Evolutionary conservation across 352 stramenopile species (phyloP), one percentile per base, ranked within the genome.

Genomic region (Phytophthora brassicae): DNA sequence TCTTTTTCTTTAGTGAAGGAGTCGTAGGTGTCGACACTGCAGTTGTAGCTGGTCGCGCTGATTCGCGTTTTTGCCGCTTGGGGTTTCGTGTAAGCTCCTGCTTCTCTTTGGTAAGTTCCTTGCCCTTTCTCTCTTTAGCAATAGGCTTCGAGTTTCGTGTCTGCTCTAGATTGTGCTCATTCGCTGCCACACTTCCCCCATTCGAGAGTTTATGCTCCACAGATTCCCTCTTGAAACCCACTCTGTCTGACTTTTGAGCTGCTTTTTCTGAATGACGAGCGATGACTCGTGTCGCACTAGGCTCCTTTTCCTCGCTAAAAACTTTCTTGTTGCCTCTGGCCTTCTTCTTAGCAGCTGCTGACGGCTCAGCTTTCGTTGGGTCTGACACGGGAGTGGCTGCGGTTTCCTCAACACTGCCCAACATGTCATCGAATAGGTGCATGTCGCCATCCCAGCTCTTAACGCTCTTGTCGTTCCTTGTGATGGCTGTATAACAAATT

Each of bases 401-500:
- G 6, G 39, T 23, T 44, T 65, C 61, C 22, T 75, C 61, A 29
- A 75, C 73, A 13, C 48, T 26, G 0, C 72, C 69, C 6, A 81
- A 31, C 61, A 81, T 73, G 48, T 79, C 73, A 47, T 82, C 69
- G 54, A 88, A 88, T 19, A 88, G 60, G 45, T 75, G 63, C 65
- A 81, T 79, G 47, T 74, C 49, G 12, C 79, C 79, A 67, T 86
- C 63, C 79, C 79, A 89, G 63, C 77, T 83, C 20, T 71, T 74
- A 0, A 52, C 44, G 8, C 44, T 73, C 11, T 45, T 41, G 20
- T 64, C 66, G 26, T 73, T 70, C 24, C 45, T 69, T 17, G 56
- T 72, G 11, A 36, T 54, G 66, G 63, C 61, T 70, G 52, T 31
- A 44, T 45, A 41, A 36, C n/a, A n/a, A n/a, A n/a, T n/a, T n/a